A percentile compares a stretch with the other conserved stretches of the same genome.
Conservation (phyloP, 192 early-diverging fungal species). For the Dissophora ornata region DNA sequence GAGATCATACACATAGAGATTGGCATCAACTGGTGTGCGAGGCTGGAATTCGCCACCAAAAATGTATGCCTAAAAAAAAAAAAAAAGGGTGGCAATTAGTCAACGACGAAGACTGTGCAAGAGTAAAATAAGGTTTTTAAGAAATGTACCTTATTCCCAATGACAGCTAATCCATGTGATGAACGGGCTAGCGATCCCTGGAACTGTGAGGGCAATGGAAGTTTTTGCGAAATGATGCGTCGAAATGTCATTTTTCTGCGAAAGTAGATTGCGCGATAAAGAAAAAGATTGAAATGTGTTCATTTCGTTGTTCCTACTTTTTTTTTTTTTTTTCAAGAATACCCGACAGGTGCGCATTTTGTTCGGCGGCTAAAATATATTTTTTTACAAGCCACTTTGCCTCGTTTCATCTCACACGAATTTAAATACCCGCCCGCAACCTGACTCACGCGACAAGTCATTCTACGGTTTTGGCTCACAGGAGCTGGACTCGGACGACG, state of each 20-base stretch:
- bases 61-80: slow-evolving; percentile 15
- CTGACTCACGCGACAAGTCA: too few relatives aligned
- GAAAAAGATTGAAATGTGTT: too few relatives aligned
- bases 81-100: neutral
- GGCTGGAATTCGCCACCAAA: slow-evolving; percentile 39
- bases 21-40: slow-evolving; percentile 36
- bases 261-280: too few relatives aligned
- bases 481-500: too few relatives aligned
- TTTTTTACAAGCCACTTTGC: too few relatives aligned
- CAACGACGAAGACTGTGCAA: neutral
- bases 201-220: neutral
- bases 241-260: slow-evolving; percentile 3
- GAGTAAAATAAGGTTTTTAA: neutral
- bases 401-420: too few relatives aligned
- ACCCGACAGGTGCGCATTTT: too few relatives aligned
- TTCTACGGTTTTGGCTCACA: too few relatives aligned
- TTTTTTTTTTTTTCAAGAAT: too few relatives aligned
- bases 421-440: too few relatives aligned
- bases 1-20: slow-evolving; percentile 42
- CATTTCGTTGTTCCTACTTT: too few relatives aligned
- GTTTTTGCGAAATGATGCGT: slow-evolving; percentile 18
- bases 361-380: too few relatives aligned
- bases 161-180: slow-evolving; percentile 13
- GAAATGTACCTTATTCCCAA: slow-evolving; percentile 14
- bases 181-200: slow-evolving; percentile 2